phyloP scores from a whole-genome alignment of 768 basidiomycete species.

The Daedaleopsis nitida region DNA sequence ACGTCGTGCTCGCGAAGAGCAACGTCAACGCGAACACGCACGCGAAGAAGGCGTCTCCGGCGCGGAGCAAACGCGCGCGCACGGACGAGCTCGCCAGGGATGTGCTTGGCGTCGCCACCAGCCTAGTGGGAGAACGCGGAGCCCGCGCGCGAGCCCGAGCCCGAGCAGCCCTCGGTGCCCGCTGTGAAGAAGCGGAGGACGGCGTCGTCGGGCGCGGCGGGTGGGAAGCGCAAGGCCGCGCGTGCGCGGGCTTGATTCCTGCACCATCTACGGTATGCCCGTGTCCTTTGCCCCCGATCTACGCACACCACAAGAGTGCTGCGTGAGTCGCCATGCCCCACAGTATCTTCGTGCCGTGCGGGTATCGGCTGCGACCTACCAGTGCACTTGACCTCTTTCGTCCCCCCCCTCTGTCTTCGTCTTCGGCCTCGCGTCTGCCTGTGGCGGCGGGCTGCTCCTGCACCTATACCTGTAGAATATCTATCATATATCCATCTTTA shows the following conservation, averaged over 20 bases:
- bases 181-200: conserved; percentile 11
- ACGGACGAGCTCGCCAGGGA: not conserved
- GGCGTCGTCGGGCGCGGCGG: not conserved
- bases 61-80: conserved; percentile 14
- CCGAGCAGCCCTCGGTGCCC: not conserved
- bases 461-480: not conserved
- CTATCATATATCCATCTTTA: not conserved
- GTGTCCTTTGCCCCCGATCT: not conserved
- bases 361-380: too few relatives aligned
- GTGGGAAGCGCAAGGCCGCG: conserved; percentile 2
- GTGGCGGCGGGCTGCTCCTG: not conserved
- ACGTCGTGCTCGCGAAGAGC: not conserved
- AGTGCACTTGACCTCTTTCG: too few relatives aligned
- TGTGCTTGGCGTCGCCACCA: not conserved
- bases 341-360: too few relatives aligned
- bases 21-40: too few relatives aligned
- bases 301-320: too few relatives aligned
- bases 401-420: not conserved
- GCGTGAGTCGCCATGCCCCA: too few relatives aligned
- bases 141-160: not conserved
- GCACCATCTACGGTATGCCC: not conserved
- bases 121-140: conserved; percentile 6
- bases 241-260: conserved; percentile 3
- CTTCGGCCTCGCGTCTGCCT: not conserved
- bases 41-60: not conserved